Evolutionary conservation across 2,329 filamentous ascomycete genomes (phyloP), one percentile per base, ranked within the genome.

Genomic region (Sporothrix mexicana): DNA sequence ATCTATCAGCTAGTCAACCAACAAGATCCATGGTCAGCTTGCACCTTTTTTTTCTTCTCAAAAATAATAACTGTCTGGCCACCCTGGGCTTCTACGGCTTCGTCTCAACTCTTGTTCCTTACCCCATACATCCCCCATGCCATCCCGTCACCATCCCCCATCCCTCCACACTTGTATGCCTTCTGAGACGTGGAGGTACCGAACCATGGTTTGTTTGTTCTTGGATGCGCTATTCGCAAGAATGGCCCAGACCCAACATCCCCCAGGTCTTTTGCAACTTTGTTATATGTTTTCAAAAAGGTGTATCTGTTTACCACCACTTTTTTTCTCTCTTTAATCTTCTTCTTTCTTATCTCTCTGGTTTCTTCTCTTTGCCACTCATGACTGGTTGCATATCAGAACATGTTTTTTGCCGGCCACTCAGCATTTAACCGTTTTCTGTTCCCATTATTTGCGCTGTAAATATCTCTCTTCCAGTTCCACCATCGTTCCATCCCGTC

Each of bases 101-200:
- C 30, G 66, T 69, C 49, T 69, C 57, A 5, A n/a, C 25, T 70
- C 23, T 7, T 70, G 6, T 41, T 51, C 17, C 47, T 6, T 45
- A n/a, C 41, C n/a, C 53, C 55, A 49, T 25, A 8, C 41, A 23
- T 64, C 43, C n/a, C 51, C 67, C 15, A 36, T 36, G 30, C 3
- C 30, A 36, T 36, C 30, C 30, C 30, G 30, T 36, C 49, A 45
- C 61, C 51, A 23, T 36, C 47, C 23, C 23, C 30, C 47, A 20
- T 41, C 25, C 49, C 66, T 69, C 67, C 67, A 53, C 17, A 55
- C 25, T 17, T 45, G 17, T 30, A 23, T 57, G 17, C 51, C 67
- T 23, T 67, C 45, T 67, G 36, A 59, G 68, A 70, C 68, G 47
- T 53, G 49, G 68, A 59, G 36, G 53, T 70, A 41, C 68, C 68